Evolutionary conservation across 2,329 filamentous ascomycete genomes (phyloP).

Genomic region (Parastagonospora avenae): DNA sequence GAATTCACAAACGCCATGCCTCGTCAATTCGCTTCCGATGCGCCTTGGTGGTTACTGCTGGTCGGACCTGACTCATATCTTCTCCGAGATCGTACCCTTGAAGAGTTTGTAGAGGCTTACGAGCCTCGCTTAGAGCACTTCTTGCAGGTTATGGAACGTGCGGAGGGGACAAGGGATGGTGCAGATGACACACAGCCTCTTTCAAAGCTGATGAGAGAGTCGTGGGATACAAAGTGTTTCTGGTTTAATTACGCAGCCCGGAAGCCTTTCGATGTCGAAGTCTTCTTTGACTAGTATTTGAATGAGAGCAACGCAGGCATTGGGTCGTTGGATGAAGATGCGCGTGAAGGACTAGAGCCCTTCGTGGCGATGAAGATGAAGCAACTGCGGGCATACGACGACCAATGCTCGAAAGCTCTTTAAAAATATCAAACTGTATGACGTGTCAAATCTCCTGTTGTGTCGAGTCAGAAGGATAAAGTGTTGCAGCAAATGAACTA

Average conservation of each 20-base stretch:
- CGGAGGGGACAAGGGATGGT: slow-evolving; percentile 15
- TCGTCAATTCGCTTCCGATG: slow-evolving; percentile 45
- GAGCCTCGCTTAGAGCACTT: slow-evolving; percentile 45
- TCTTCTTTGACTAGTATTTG: slow-evolving; percentile 34
- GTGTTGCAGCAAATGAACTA: too few relatives aligned
- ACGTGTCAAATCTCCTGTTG: not conserved
- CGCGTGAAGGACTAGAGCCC: slow-evolving; percentile 5
- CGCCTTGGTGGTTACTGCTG: slow-evolving; percentile 50
- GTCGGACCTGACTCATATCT: slow-evolving; percentile 19
- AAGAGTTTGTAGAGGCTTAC: slow-evolving; percentile 31
- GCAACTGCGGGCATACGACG: slow-evolving; percentile 17
- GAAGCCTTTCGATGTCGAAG: slow-evolving; percentile 45
- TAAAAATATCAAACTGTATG: not conserved
- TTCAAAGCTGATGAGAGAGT: slow-evolving; percentile 42
- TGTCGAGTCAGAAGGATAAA: not conserved
- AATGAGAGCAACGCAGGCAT: slow-evolving; percentile 9
- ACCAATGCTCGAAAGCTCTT: slow-evolving; percentile 7
- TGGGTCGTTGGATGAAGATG: slow-evolving; percentile 7
- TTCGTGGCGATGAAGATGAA: slow-evolving; percentile 15
- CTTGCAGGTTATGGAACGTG: slow-evolving; percentile 37
- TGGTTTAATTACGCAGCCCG: slow-evolving; percentile 47
- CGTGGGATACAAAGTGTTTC: slow-evolving; percentile 44
- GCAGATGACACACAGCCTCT: slow-evolving; percentile 12
- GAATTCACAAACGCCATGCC: slow-evolving; percentile 53
- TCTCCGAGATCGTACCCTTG: slow-evolving; percentile 9